These are phyloP conservation scores for Diaporthe sp. DNA, from an alignment of 2,329 filamentous ascomycete genomes.

Conservation along the genomic window DNA sequence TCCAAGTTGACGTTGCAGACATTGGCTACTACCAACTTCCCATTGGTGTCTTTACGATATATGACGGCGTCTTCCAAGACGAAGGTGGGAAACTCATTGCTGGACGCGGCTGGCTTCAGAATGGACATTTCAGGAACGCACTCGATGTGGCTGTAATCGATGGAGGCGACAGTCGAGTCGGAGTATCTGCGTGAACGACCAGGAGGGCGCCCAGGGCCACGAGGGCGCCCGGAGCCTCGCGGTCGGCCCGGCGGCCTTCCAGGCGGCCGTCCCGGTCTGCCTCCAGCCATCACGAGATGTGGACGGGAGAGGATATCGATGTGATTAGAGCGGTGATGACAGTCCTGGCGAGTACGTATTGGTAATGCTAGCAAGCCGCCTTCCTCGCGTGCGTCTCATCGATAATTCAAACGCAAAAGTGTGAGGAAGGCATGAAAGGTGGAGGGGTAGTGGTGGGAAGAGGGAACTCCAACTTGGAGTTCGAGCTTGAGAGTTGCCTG, in stretches of 20 bases:
- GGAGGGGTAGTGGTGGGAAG: not conserved
- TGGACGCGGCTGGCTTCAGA: conserved; percentile 51
- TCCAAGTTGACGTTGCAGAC: conserved; percentile 71
- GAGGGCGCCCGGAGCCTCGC: conserved; percentile 29
- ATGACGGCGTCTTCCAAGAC: conserved; percentile 72
- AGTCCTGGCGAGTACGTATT: not conserved
- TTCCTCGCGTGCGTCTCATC: not conserved
- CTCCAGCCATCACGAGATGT: conserved; percentile 21
- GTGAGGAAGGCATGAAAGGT: not conserved
- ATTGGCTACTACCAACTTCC: conserved; percentile 65
- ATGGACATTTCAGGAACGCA: conserved; percentile 53
- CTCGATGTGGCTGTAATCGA: conserved; percentile 52
- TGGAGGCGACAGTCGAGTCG: conserved; percentile 59
- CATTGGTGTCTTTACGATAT: conserved; percentile 60
- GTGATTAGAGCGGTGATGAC: not conserved
- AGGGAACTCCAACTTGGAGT: not conserved
- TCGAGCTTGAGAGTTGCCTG: not conserved
- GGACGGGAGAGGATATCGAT: not conserved
- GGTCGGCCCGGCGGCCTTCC: conserved; percentile 29
- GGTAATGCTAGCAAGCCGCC: not conserved
- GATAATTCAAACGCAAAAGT: not conserved
- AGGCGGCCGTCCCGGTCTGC: conserved; percentile 40
- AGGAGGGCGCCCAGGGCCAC: conserved; percentile 42
- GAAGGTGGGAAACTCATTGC: conserved; percentile 71
- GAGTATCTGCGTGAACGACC: conserved; percentile 57